Evolutionary conservation across 164 flowering plant genomes (phyloP), one percentile per base, ranked within the genome.

Genomic region (Litsea cubeba): DNA sequence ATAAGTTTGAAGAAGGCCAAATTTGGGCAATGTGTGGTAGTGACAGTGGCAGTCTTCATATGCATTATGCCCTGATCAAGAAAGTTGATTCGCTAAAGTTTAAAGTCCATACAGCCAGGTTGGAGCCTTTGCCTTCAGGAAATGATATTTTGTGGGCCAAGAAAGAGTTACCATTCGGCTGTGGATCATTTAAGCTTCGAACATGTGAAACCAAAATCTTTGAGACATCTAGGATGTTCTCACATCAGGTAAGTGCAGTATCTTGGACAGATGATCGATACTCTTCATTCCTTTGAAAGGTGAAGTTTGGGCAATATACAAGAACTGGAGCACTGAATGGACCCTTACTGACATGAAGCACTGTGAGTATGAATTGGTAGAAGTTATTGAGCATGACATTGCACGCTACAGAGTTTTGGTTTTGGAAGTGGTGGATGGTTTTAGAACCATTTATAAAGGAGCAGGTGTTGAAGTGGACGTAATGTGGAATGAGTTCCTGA

Each of bases 301-400:
- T 62, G 93, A 92, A 69, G 79, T 87, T 46, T 89, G 95, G 93
- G 95, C 92, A 2, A 24, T 90, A 66, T 91, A 88, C 75, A 88
- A 74, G 84, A 79, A 87, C 69, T 82, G 82, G 82, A 74, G 75
- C n/a, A 11, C 49, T 22, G 75, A 68, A 68, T 75, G 81, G 78
- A 50, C 79, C 12, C 17, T 54, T 25, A 62, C 79, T 17, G 79
- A 78, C 15, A 5, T 76, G 65, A 18, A 63, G 8, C 72, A 65
- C 3, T 65, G 82, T 35, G 81, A 85, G 26, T 84, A 73, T 78
- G 88, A 87, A n/a, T 67, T 87, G 20, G 93, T 87, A 24, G 86
- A 85, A 75, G 80, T 89, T 22, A 65, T 80, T 7, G 81, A 80
- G 54, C 18, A 51, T 51, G 18, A 0, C 18, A 3, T 51, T 1